Percentiles rank a stretch among this genome's conserved stretches.
Conservation (phyloP, 441 rosid genomes). For the Pelargonium cotyledonis region DNA sequence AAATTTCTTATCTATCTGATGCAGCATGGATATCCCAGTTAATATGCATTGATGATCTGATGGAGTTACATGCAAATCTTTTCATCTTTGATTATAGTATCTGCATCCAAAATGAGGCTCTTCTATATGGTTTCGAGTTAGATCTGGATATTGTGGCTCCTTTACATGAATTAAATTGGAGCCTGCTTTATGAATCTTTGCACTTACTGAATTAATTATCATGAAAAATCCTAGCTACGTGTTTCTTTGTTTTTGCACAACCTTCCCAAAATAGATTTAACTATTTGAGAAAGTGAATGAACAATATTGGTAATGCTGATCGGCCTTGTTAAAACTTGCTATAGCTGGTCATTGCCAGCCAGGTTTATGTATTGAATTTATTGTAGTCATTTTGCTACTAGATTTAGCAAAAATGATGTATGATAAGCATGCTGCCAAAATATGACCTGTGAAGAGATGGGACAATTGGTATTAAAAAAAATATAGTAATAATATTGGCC, state of each 20-base stretch:
- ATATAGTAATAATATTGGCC: no score
- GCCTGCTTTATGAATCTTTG: not conserved
- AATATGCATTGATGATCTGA: no score
- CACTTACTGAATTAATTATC: not conserved
- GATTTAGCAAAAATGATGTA: not conserved
- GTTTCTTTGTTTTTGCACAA: slow-evolving; percentile 1
- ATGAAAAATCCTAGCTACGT: not conserved
- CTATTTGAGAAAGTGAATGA: not conserved
- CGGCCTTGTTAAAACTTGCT: not conserved
- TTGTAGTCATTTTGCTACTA: not conserved
- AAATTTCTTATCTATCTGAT: no score
- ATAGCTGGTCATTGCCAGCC: slow-evolving; percentile 3
- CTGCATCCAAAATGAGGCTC: not conserved
- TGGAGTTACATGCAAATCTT: not conserved
- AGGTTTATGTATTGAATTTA: not conserved
- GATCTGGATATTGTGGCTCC: slow-evolving; percentile 5
- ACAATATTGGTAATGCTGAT: not conserved
- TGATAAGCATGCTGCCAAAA: slow-evolving; percentile 5
- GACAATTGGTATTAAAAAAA: not conserved
- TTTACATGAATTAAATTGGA: not conserved
- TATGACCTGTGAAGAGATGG: not conserved
- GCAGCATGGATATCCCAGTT: no score
- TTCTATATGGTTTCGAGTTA: not conserved
- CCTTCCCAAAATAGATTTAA: not conserved
- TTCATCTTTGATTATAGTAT: not conserved